phyloP scores from a whole-genome alignment of 1,139 yeast species.

The Magnusiomyces suaveolens region DNA sequence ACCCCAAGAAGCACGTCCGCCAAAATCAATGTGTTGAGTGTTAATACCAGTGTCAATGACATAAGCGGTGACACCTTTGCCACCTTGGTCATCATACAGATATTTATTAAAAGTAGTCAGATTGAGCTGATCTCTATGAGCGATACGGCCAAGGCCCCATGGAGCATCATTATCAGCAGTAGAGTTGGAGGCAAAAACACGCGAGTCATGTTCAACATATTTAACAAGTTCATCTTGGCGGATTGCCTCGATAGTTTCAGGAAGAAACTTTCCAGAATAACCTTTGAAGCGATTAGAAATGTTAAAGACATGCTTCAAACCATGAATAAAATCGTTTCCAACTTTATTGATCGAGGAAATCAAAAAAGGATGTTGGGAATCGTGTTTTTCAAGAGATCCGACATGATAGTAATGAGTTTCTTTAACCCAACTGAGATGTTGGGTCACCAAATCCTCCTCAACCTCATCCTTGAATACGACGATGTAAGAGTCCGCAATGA shows the following conservation, averaged over 20 bases:
- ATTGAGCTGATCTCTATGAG: slow-evolving; percentile 52
- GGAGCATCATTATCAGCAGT: slow-evolving; percentile 76
- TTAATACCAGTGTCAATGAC: slow-evolving; percentile 88
- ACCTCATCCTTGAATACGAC: slow-evolving; percentile 15
- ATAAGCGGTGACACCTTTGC: slow-evolving; percentile 78
- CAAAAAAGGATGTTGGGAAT: slow-evolving; percentile 35
- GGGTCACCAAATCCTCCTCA: slow-evolving; percentile 9
- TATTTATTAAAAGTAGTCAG: slow-evolving; percentile 74
- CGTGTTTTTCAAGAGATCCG: slow-evolving; percentile 9
- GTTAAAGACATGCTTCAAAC: slow-evolving; percentile 57
- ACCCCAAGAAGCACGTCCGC: slow-evolving; percentile 92
- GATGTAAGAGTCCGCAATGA: slow-evolving; percentile 15
- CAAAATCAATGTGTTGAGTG: slow-evolving; percentile 66
- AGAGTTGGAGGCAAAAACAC: slow-evolving; percentile 57
- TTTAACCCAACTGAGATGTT: slow-evolving; percentile 14
- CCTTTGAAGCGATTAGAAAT: slow-evolving; percentile 41
- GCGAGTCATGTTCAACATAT: slow-evolving; percentile 71
- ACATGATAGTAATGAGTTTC: slow-evolving; percentile 9
- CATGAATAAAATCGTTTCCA: slow-evolving; percentile 27
- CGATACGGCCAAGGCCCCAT: slow-evolving; percentile 93
- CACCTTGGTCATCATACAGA: slow-evolving; percentile 68
- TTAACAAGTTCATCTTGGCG: slow-evolving; percentile 37
- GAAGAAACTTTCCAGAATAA: slow-evolving; percentile 57
- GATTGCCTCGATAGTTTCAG: slow-evolving; percentile 53
- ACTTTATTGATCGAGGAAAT: slow-evolving; percentile 28